Evolutionary conservation across 495 filamentous ascomycete species (phyloP), one percentile per base, ranked within the genome.

Genomic region (Platismatia glauca): DNA sequence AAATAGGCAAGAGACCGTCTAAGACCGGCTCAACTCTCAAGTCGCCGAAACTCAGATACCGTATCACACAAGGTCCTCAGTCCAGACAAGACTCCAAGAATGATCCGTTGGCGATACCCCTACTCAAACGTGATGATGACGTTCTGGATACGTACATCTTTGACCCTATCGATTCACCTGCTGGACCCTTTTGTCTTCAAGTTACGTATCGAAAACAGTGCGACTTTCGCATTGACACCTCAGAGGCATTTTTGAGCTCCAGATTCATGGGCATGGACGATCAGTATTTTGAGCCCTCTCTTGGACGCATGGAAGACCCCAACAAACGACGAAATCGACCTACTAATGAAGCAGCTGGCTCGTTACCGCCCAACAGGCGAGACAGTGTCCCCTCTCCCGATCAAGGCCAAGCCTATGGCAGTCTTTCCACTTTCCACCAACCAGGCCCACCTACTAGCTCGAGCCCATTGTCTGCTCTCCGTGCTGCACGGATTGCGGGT

Each of bases 221-320:
- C 74, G 90, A 88, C 66, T 97, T 98, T 76, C 84, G 89, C 22
- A 84, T 96, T 22, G 93, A 95, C 67, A 90, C 96, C 69, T 86
- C 90, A 0, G 94, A 98, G 74, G 86, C 91, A 7, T 73, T 97
- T 24, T 71, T 98, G 39, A 96, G 93, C 74, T 96, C 91, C n/a
- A 86, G 89, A n/a, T 91, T 94, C 70, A 92, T 96, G 84, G 90
- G 90, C 20, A 82, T 88, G 20, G 92, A 97, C 68, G 90, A 96
- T 69, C 85, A 89, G 44, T 89, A 87, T 67, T 94, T 95, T 72
- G 83, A 84, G 57, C 90, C 89, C 12, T 90, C 89, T 4, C 73
- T 93, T 22, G 77, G 74, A n/a, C 64, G 68, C 39, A 69, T 68
- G 60, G 64, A 69, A 53, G 68, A 58, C 27, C 57, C 66, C 41